Evolutionary conservation across 2,329 filamentous ascomycete genomes (phyloP), one percentile per base, ranked within the genome.

Genomic region (Fusarium citri): DNA sequence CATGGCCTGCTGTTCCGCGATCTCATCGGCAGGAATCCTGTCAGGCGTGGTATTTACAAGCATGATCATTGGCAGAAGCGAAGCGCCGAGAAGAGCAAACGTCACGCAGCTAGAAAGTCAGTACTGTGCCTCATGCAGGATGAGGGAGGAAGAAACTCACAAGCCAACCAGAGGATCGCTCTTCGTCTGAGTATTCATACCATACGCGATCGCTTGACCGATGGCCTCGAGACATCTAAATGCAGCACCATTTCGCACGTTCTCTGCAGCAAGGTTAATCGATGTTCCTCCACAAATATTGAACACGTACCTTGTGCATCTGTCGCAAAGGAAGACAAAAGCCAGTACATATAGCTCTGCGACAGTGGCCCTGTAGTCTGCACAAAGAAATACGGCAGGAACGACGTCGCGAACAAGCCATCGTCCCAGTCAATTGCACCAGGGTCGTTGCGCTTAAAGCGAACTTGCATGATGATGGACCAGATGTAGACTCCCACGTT

Each of bases 121-220:
- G 59, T 3, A 16, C 5, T 6, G 9, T 4, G 16, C 8, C 9
- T 18, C 3, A 16, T 18, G 11, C 6, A 12, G 1, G 1, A 5
- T 16, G 5, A 9, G 8, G 2, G 2, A 4, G 2, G 1, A 12
- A 20, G 5, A 1, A 5, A 31, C 51, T 37, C 30, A 59, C 61
- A 47, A 64, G 2, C 61, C 45, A 34, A 64, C 14, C 1, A 64
- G 31, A 3, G 61, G 61, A 8, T 51, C 61, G 3, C 61, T 64
- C 61, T 49, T 64, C 2, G 61, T 64, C 11, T 57, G 61, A 5
- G 61, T 49, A 12, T 64, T 64, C 61, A 64, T 64, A 4, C 61
- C 61, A 20, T 64, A 64, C 0, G 61, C 61, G 5, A 64, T 57
- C 4, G 61, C 61, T 11, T 64, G 61, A 0, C 61, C 61, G 8